Conservation (phyloP, 345 rosid genomes). For the Acer campestre region DNA sequence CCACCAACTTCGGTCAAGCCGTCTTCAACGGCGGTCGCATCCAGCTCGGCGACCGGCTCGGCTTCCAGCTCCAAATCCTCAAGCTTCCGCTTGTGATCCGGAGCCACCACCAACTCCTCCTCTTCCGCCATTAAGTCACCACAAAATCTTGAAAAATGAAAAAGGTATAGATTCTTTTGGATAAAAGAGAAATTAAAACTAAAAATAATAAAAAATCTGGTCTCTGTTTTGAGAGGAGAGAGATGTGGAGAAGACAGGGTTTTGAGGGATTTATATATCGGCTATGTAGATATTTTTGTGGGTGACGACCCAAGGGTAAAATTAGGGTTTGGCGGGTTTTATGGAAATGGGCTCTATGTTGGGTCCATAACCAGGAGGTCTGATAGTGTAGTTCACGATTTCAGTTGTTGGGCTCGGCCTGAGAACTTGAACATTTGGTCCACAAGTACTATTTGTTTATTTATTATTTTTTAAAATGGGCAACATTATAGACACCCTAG, state of each 20-base stretch:
- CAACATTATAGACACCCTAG: no score
- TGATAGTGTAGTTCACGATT: neutral
- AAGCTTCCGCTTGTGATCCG: conserved; percentile 81
- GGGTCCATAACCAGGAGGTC: neutral
- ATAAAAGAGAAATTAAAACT: neutral
- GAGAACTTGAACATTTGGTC: neutral
- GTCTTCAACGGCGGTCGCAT: conserved; percentile 20
- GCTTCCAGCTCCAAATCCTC: conserved; percentile 49
- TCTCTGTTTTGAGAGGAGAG: neutral
- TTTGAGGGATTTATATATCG: neutral
- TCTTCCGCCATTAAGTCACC: conserved; percentile 57
- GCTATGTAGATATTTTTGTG: conserved; percentile 3
- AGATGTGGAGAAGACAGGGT: neutral
- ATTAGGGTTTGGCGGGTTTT: neutral
- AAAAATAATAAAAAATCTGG: neutral
- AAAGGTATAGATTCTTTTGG: neutral
- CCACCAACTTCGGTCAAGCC: conserved; percentile 27
- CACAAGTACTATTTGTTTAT: no score
- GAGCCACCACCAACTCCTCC: conserved; percentile 42
- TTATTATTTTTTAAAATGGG: no score
- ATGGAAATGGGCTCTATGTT: neutral
- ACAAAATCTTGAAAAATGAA: neutral
- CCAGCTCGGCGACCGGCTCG: conserved; percentile 19
- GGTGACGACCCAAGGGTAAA: neutral
- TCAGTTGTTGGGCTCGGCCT: neutral